Conservation (phyloP, 768 basidiomycete genomes). For the Termitomyces sp. region DNA sequence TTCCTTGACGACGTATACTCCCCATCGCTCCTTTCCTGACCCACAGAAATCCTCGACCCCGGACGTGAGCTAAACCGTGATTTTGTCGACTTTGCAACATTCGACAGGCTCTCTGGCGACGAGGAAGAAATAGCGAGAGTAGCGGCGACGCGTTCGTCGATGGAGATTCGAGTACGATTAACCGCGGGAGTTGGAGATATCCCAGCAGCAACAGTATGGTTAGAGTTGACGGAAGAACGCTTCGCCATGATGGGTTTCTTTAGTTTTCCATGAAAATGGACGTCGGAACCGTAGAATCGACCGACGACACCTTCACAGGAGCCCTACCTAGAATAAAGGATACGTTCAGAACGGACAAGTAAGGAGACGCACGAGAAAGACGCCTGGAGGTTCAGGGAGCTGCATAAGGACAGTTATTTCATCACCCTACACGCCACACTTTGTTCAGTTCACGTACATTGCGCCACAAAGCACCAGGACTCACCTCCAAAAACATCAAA, state of each 20-base stretch:
- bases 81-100: neutral
- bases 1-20: neutral
- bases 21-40: conserved; percentile 3
- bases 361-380: conserved; percentile 53
- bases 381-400: conserved; percentile 42
- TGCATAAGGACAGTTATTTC: conserved; percentile 78
- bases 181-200: conserved; percentile 16
- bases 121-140: neutral
- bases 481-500: conserved; percentile 82
- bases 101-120: neutral
- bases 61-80: neutral
- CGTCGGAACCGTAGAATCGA: conserved; percentile 56
- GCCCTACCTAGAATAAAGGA: conserved; percentile 40
- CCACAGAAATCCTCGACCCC: neutral
- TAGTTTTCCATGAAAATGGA: conserved; percentile 66
- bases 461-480: conserved; percentile 15
- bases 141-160: conserved; percentile 9
- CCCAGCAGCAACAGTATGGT: neutral
- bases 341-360: neutral
- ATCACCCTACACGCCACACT: conserved; percentile 49
- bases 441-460: neutral
- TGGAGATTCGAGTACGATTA: conserved; percentile 5
- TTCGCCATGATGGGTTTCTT: conserved; percentile 80
- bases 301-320: conserved; percentile 88
- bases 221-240: conserved; percentile 37